Evolutionary conservation across 495 filamentous ascomycete species (phyloP).

Genomic region (Xanthoparmelia taractica): DNA sequence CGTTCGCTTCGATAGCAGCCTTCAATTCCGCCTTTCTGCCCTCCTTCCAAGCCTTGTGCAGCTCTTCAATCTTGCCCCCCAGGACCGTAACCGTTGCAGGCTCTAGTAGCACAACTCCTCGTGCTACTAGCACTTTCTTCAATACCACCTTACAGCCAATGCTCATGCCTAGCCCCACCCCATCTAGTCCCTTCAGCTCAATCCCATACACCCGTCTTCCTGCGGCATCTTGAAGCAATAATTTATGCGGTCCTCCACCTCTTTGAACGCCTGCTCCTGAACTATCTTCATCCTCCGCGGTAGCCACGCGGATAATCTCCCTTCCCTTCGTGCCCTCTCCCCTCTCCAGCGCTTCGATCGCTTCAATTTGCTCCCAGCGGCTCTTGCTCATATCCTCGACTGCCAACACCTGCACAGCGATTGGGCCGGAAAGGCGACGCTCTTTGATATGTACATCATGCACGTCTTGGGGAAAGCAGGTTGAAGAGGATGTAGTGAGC

Average conservation of each 20-base stretch:
- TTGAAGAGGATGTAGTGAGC: slow-evolving; percentile 40
- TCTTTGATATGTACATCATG: slow-evolving; percentile 46
- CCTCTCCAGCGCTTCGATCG: slow-evolving; percentile 70
- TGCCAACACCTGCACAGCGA: slow-evolving; percentile 74
- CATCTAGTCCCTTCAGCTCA: slow-evolving; percentile 60
- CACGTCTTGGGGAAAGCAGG: slow-evolving; percentile 52
- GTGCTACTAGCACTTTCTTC: slow-evolving; percentile 54
- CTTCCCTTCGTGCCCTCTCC: slow-evolving; percentile 76
- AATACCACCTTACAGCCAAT: slow-evolving; percentile 81
- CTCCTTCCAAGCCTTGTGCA: slow-evolving; percentile 71
- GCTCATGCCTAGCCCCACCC: slow-evolving; percentile 54
- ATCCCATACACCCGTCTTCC: slow-evolving; percentile 64
- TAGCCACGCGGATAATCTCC: slow-evolving; percentile 68
- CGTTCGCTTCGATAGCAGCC: slow-evolving; percentile 43
- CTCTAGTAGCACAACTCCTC: slow-evolving; percentile 72
- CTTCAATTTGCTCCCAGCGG: slow-evolving; percentile 78
- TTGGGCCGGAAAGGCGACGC: slow-evolving; percentile 45
- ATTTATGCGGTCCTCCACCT: slow-evolving; percentile 60
- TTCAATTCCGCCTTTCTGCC: slow-evolving; percentile 62
- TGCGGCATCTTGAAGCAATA: slow-evolving; percentile 72
- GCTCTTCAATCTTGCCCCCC: slow-evolving; percentile 77
- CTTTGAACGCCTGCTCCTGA: slow-evolving; percentile 30
- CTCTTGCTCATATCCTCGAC: slow-evolving; percentile 73
- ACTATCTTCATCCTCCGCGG: slow-evolving; percentile 42
- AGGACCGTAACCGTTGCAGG: slow-evolving; percentile 55